A percentile compares a stretch with the other conserved stretches of the same genome.
Conservation (phyloP, 2,329 filamentous ascomycete species). For the Westerdykella ornata region DNA sequence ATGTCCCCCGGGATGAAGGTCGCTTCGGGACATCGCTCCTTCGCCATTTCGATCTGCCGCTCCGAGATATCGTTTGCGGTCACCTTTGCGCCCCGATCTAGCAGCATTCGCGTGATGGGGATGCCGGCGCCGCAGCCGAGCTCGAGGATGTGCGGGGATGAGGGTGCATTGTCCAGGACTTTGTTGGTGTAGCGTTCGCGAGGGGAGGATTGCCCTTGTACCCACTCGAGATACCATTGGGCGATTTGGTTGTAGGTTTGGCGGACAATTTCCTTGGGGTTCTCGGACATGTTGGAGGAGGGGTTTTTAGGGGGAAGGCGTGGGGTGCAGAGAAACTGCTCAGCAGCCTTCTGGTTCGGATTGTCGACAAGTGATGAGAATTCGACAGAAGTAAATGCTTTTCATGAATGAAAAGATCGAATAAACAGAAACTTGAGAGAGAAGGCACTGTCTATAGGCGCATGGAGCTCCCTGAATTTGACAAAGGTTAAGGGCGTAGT, state of each 20-base stretch:
- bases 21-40: constrained; percentile 9
- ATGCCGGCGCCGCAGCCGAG: constrained; percentile 27
- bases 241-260: constrained; percentile 7
- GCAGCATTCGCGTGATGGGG: constrained; percentile 21
- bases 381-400: too few relatives aligned
- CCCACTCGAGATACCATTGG: constrained; percentile 8
- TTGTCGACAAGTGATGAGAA: too few relatives aligned
- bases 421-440: too few relatives aligned
- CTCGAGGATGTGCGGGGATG: constrained; percentile 7
- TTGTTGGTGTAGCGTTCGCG: constrained; percentile 4
- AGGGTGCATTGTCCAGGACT: not conserved
- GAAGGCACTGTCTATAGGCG: too few relatives aligned
- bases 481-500: too few relatives aligned
- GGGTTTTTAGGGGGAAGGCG: too few relatives aligned
- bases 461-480: too few relatives aligned
- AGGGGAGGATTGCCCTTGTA: constrained; percentile 3
- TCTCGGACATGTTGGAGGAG: not conserved
- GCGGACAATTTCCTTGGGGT: constrained; percentile 4
- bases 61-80: constrained; percentile 42
- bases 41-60: constrained; percentile 36
- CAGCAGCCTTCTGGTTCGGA: too few relatives aligned
- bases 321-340: too few relatives aligned
- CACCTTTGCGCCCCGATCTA: constrained; percentile 23
- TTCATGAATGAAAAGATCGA: too few relatives aligned
- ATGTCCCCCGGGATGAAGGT: constrained; percentile 38